Evolutionary conservation across 495 filamentous ascomycete species (phyloP).

Genomic region (Tuber microsphaerosporum): DNA sequence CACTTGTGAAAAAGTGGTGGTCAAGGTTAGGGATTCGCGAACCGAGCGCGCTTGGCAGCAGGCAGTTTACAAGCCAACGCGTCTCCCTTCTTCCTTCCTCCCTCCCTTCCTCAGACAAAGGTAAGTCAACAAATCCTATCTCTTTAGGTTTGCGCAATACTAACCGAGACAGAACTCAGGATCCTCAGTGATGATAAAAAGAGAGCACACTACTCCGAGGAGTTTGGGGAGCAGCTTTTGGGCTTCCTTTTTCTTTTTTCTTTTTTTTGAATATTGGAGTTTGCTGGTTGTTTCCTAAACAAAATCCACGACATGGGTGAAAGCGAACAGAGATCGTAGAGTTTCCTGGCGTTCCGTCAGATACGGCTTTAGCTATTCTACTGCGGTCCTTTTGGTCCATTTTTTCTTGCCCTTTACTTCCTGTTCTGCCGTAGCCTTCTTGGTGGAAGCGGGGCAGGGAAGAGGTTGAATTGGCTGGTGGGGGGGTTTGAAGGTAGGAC

Average conservation of each 20-base stretch:
- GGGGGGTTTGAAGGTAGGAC: neutral
- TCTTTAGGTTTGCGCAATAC: neutral
- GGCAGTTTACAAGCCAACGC: neutral
- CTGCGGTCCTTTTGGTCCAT: neutral
- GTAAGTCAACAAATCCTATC: neutral
- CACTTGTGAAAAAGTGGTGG: neutral
- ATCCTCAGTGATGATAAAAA: conserved; percentile 4
- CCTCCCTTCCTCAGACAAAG: neutral
- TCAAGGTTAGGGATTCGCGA: neutral
- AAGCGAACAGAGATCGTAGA: conserved; percentile 4
- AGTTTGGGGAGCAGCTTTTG: neutral
- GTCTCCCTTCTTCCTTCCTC: neutral
- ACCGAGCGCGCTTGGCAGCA: neutral
- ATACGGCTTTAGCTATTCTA: neutral
- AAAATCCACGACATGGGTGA: conserved; percentile 4
- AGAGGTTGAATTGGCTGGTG: neutral
- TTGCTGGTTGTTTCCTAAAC: neutral
- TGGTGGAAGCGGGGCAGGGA: neutral
- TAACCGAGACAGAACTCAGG: neutral
- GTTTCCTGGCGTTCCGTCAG: neutral
- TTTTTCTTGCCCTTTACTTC: neutral
- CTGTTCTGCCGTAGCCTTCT: neutral
- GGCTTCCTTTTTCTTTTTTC: neutral
- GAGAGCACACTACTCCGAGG: conserved; percentile 3
- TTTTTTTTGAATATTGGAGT: neutral